phyloP scores from a whole-genome alignment of 164 flowering plant genomes.

The Santalum album region DNA sequence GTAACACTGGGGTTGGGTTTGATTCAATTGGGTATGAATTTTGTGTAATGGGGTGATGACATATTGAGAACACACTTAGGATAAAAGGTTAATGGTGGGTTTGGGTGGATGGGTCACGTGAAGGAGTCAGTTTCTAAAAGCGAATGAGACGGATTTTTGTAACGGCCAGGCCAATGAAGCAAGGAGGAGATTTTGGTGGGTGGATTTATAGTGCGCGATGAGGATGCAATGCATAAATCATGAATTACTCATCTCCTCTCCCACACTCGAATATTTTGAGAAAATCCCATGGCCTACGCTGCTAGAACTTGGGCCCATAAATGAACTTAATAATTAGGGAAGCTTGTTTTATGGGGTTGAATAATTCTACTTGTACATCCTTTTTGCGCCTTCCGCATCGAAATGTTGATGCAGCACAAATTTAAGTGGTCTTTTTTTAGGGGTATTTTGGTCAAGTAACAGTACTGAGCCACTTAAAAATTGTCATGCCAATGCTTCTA shows the following conservation, averaged over 20 bases:
- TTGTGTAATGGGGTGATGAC: too few relatives aligned
- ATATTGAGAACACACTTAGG: too few relatives aligned
- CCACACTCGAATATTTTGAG: background rate
- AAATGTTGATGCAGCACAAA: too few relatives aligned
- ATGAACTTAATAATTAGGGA: too few relatives aligned
- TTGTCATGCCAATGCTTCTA: too few relatives aligned
- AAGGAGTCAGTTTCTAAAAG: conserved; percentile 8
- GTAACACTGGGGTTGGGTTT: conserved; percentile 2
- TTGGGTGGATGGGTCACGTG: conserved; percentile 32
- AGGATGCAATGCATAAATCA: conserved; percentile 15
- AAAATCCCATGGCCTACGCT: background rate
- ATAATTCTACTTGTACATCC: too few relatives aligned
- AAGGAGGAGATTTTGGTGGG: conserved; percentile 7
- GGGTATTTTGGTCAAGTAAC: too few relatives aligned
- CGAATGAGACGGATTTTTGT: conserved; percentile 8
- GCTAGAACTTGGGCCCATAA: too few relatives aligned
- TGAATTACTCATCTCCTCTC: background rate
- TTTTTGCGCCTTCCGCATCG: too few relatives aligned
- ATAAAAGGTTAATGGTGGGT: background rate
- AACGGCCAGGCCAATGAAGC: conserved; percentile 21
- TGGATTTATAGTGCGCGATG: conserved; percentile 32
- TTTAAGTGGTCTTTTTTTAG: too few relatives aligned
- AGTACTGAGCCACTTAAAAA: too few relatives aligned
- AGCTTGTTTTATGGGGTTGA: too few relatives aligned
- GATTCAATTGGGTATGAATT: background rate